Evolutionary conservation across 495 filamentous ascomycete genomes (phyloP).

Genomic region (Evansstolkia leycettana): DNA sequence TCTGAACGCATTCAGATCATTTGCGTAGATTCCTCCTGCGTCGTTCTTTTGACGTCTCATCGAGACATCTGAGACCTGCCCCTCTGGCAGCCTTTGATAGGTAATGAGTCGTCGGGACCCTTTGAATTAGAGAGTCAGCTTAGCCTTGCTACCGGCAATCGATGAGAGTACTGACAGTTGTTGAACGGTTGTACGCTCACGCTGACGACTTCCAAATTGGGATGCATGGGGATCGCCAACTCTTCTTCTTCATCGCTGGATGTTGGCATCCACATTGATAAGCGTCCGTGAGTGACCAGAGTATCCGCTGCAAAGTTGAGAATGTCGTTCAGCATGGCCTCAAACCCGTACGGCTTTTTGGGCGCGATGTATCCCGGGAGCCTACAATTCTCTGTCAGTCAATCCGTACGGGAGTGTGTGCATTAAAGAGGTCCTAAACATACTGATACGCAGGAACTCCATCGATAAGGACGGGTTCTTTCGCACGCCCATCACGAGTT

Average conservation of each 20-base stretch:
- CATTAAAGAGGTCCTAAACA: too few relatives aligned
- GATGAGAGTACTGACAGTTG: conserved; percentile 51
- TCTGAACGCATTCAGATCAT: conserved; percentile 75
- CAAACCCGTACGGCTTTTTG: conserved; percentile 83
- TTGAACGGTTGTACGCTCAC: conserved; percentile 79
- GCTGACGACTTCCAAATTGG: conserved; percentile 59
- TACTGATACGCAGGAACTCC: conserved; percentile 61
- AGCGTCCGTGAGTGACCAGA: conserved; percentile 70
- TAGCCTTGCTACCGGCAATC: conserved; percentile 3
- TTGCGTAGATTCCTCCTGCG: conserved; percentile 37
- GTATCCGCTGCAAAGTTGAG: conserved; percentile 64
- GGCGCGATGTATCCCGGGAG: conserved; percentile 73
- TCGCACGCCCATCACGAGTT: conserved; percentile 49
- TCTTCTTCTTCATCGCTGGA: conserved; percentile 66
- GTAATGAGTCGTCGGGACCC: conserved; percentile 82
- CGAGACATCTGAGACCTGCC: conserved; percentile 36
- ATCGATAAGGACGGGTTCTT: conserved; percentile 52
- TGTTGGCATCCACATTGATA: conserved; percentile 97
- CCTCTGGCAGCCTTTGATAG: conserved; percentile 59
- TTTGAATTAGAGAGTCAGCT: conserved; percentile 16
- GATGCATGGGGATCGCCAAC: conserved; percentile 65
- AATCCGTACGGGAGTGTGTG: conserved; percentile 8
- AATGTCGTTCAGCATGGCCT: conserved; percentile 79
- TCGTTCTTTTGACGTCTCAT: conserved; percentile 24
- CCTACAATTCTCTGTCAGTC: conserved; percentile 25